Base-by-base conservation (phyloP, 345 rosid species). In the Melaleuca alternifolia region DNA sequence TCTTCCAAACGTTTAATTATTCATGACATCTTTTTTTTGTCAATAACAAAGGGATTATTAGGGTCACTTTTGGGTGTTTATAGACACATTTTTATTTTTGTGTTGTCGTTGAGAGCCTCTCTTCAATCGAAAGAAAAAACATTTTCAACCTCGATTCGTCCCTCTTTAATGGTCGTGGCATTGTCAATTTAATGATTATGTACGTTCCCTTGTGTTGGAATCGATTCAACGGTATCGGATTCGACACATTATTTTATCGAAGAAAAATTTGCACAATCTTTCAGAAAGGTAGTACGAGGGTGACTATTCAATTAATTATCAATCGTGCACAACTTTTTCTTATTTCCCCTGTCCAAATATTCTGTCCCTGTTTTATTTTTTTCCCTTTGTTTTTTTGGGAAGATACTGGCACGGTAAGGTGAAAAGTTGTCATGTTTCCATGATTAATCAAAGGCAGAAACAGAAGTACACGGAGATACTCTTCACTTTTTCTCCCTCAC, bases 101-200 rank as follows among this genome's bases (percentile, higher is more conserved):
- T 10, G 7, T 0, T 18, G 7, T 37, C 12, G 7, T 71, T 41
- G 3, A 41, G 4, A 41, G 41, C 41, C 41, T 41, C 41, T 41
- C 41, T 41, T 41, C 1, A 0, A 71, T 71, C 26, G 0, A 37
- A 33, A 10, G 7, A 37, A 4, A n/a, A 71, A 33, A 8, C n/a
- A n/a, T n/a, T 33, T 33, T 71, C 0, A 33, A 41, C n/a, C 2
- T 33, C 4, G 0, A 8, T 9, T 0, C 24, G 0, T 8, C 33
- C 41, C 24, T 65, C 33, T 33, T 10, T 11, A 7, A 10, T 16
- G 12, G 77, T 16, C 8, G 0, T 3, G 3, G 18, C 23, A 65
- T 33, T 23, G 0, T 65, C 9, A 11, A 33, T 33, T 33, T 33
- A 11, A 65, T 16, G 44, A 30, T 33, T 37, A n/a, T n/a, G n/a